Evolutionary conservation across 352 stramenopile species (phyloP).

Genomic region (Phytophthora europaea): DNA sequence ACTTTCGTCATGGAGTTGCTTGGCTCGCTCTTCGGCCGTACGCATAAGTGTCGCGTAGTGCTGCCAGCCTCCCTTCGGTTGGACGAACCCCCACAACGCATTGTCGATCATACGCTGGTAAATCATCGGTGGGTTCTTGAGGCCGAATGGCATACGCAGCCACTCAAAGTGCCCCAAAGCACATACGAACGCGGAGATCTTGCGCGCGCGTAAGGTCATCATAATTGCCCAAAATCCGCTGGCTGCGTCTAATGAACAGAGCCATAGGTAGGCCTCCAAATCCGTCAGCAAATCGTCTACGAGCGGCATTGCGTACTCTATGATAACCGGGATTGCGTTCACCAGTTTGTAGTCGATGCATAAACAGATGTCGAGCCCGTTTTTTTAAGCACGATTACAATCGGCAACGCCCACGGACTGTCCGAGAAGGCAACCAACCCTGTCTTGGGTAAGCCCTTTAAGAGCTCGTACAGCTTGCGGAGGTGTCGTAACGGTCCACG

Average conservation of each 20-base stretch:
- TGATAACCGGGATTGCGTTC: neutral
- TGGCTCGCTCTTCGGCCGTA: neutral
- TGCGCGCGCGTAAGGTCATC: neutral
- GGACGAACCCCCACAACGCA: neutral
- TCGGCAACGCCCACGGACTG: conserved; percentile 6
- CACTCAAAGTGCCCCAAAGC: conserved; percentile 13
- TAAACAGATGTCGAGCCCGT: neutral
- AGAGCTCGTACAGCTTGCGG: conserved; percentile 10
- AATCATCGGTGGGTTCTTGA: conserved; percentile 14
- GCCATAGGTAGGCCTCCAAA: neutral
- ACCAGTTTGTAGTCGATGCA: neutral
- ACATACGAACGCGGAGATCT: conserved; percentile 5
- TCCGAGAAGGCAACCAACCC: neutral
- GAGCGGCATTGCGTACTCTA: neutral
- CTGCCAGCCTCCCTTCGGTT: neutral
- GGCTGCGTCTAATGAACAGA: conserved; percentile 8
- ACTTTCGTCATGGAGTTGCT: neutral
- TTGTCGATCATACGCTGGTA: conserved; percentile 8
- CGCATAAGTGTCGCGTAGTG: neutral
- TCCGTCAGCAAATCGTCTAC: neutral
- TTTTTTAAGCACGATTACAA: conserved; percentile 13
- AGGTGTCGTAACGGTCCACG: neutral
- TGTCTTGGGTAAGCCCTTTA: conserved; percentile 5
- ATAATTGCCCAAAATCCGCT: neutral
- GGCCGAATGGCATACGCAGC: conserved; percentile 3